Percentiles rank a stretch among this genome's conserved stretches.
Conservation (phyloP, 768 basidiomycete species). For the Naganishia vaughanmartiniae region DNA sequence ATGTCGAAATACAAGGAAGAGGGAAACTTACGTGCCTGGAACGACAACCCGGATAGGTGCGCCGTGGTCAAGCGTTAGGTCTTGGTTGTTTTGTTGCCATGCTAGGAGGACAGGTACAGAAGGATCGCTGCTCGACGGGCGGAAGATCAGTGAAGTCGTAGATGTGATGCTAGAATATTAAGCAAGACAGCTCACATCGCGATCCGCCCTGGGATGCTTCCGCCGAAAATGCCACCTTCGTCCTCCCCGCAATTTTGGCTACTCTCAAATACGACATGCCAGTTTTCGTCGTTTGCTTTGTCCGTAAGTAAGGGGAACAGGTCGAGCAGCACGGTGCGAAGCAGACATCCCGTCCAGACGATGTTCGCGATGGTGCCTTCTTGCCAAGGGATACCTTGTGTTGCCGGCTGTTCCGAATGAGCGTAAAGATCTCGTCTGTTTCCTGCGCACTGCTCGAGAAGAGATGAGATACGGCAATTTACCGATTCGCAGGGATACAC, state of each 20-base stretch:
- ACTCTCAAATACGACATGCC: constrained; percentile 61
- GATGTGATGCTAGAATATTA: constrained; percentile 42
- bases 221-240: constrained; percentile 64
- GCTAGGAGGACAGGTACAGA: constrained; percentile 35
- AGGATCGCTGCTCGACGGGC: constrained; percentile 5
- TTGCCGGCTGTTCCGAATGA: constrained; percentile 29
- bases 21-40: constrained; percentile 27
- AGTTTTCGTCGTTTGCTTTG: constrained; percentile 44
- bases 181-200: constrained; percentile 60
- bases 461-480: constrained; percentile 58
- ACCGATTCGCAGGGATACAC: not conserved
- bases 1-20: not conserved
- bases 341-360: constrained; percentile 63
- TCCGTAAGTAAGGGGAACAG: constrained; percentile 50
- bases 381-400: constrained; percentile 55
- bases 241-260: constrained; percentile 29
- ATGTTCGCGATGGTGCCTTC: constrained; percentile 71
- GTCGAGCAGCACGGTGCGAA: constrained; percentile 59
- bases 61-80: constrained; percentile 34
- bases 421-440: constrained; percentile 32
- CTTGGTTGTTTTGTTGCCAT: constrained; percentile 29
- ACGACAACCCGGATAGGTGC: constrained; percentile 34
- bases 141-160: not conserved
- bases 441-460: constrained; percentile 50
- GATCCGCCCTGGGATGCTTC: constrained; percentile 63